Evolutionary conservation across 2,329 filamentous ascomycete genomes (phyloP).

Genomic region (Paracoccidioides brasiliensis): DNA sequence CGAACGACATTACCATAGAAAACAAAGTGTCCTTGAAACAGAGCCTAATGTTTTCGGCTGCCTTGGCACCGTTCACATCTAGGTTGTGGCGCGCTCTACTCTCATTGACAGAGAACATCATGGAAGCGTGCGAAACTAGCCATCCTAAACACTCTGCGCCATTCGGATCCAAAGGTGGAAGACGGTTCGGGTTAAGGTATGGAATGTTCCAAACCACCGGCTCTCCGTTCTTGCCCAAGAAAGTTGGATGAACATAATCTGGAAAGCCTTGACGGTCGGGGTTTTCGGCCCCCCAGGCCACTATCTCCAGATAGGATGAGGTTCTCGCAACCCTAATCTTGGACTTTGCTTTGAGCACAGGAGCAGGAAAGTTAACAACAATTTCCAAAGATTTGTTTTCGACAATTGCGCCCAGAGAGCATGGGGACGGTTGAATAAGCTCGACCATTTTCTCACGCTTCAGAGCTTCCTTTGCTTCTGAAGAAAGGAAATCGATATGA

Average conservation of each 20-base stretch:
- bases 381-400: conserved; percentile 2
- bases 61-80: neutral
- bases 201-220: conserved; percentile 15
- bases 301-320: conserved; percentile 21
- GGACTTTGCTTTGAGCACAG: conserved; percentile 10
- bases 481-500: conserved; percentile 6
- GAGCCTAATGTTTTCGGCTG: conserved; percentile 7
- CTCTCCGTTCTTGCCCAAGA: conserved; percentile 1
- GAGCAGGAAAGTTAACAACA: conserved; percentile 14
- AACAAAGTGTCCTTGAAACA: conserved; percentile 20
- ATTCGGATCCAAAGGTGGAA: conserved; percentile 13
- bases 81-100: conserved; percentile 6
- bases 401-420: conserved; percentile 7
- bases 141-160: conserved; percentile 9
- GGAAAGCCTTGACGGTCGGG: conserved; percentile 6
- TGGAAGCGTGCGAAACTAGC: conserved; percentile 11
- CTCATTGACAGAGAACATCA: conserved; percentile 14
- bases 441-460: conserved; percentile 4
- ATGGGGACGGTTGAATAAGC: conserved; percentile 9
- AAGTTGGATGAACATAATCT: conserved; percentile 10
- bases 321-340: conserved; percentile 20
- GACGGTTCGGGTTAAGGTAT: conserved; percentile 13
- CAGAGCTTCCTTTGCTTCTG: conserved; percentile 3
- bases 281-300: conserved; percentile 7
- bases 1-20: conserved; percentile 15